Conservation (phyloP, 2,329 filamentous ascomycete genomes). For the Zymoseptoria pseudotritici region DNA sequence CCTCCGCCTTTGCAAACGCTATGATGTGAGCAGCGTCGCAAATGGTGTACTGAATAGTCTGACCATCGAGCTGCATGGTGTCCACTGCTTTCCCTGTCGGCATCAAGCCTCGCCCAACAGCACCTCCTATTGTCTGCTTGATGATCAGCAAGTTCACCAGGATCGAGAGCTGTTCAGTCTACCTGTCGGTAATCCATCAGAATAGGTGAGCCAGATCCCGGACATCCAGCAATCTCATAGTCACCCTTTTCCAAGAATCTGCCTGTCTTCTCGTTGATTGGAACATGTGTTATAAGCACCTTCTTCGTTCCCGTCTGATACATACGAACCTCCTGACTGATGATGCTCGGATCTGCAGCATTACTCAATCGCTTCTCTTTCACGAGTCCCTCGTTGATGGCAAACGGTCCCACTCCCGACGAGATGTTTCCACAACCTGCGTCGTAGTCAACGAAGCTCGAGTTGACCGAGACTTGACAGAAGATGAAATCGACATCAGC, state of each 20-base stretch:
- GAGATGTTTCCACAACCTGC: conserved; percentile 15
- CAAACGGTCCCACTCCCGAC: conserved; percentile 14
- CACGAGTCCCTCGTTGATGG: conserved; percentile 14
- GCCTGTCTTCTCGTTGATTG: conserved; percentile 6
- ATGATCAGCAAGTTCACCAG: neutral
- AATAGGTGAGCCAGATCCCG: conserved; percentile 12
- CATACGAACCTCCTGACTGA: conserved; percentile 14
- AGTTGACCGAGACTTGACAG: conserved; percentile 11
- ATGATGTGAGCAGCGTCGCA: conserved; percentile 15
- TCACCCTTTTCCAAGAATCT: conserved; percentile 10
- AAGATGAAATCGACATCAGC: conserved; percentile 17
- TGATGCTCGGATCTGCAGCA: conserved; percentile 5
- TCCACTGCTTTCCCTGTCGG: conserved; percentile 9
- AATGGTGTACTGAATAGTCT: conserved; percentile 8
- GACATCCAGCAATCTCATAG: conserved; percentile 12
- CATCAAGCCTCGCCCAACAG: conserved; percentile 8
- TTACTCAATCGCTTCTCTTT: conserved; percentile 4
- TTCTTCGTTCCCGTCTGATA: conserved; percentile 13
- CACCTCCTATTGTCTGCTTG: conserved; percentile 10
- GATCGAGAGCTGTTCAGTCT: neutral
- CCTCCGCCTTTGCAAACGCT: conserved; percentile 10
- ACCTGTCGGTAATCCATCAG: conserved; percentile 15
- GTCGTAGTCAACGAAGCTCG: conserved; percentile 13
- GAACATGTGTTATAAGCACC: conserved; percentile 13
- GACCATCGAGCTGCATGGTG: conserved; percentile 8